A percentile compares a stretch with the other conserved stretches of the same genome.
Evolutionary conservation across 805 yeast species (phyloP).

Genomic region (Brettanomyces anomalus): DNA sequence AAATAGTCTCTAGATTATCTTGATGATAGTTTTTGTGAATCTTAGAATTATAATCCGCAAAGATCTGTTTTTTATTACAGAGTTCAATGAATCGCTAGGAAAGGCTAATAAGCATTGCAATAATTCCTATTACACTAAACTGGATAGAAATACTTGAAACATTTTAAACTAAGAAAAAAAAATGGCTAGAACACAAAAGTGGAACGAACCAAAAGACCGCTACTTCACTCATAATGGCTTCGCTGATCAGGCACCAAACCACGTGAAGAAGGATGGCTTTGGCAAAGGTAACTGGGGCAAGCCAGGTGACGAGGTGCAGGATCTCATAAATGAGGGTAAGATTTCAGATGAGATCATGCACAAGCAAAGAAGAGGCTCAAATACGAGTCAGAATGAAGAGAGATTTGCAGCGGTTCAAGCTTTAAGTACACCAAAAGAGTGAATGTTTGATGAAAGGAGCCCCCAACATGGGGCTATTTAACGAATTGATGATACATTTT

Average conservation of each 20-base stretch:
- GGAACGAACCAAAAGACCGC: conserved; percentile 58
- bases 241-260: conserved; percentile 59
- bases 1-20: too few species aligned
- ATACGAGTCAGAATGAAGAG: conserved; percentile 34
- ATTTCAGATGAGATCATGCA: conserved; percentile 34
- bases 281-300: conserved; percentile 88
- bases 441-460: not conserved
- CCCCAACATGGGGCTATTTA: not conserved
- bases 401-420: conserved; percentile 25
- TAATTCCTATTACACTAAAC: too few species aligned
- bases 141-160: not conserved
- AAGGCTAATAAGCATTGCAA: too few species aligned
- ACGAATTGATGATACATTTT: too few species aligned
- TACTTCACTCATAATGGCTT: conserved; percentile 77
- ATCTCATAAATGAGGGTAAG: conserved; percentile 50
- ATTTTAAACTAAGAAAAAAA: conserved; percentile 2
- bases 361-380: conserved; percentile 43
- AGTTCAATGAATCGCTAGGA: too few species aligned
- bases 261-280: conserved; percentile 74
- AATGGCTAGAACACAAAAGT: conserved; percentile 76
- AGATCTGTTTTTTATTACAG: too few species aligned
- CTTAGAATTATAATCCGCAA: too few species aligned
- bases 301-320: conserved; percentile 68
- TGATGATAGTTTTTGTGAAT: too few species aligned
- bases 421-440: not conserved